Evolutionary conservation across 192 early-diverging fungal genomes (phyloP).

Genomic region (Mortierella antarctica): DNA sequence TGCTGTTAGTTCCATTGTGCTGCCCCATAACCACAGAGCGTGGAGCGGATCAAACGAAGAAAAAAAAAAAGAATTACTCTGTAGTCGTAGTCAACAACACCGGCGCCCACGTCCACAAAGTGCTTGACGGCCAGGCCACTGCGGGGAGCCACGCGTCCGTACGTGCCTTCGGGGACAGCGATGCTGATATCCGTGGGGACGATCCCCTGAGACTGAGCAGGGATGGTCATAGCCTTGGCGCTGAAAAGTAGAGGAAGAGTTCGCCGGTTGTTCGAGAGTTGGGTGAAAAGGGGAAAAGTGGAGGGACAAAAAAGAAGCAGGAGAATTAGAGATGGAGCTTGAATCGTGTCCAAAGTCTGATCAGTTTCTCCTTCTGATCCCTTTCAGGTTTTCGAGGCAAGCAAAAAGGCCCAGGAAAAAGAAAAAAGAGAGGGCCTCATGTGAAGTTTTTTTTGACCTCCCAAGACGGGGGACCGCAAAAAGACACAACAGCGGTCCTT

Average conservation of each 20-base stretch:
- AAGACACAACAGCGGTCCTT: neutral
- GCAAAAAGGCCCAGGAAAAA: neutral
- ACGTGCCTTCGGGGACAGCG: conserved; percentile 85
- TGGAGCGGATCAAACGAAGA: neutral
- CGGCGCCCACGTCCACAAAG: conserved; percentile 90
- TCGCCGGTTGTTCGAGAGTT: too few relatives aligned
- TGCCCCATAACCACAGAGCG: neutral
- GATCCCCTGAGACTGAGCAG: conserved; percentile 79
- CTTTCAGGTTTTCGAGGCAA: too few relatives aligned
- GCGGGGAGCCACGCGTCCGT: conserved; percentile 96
- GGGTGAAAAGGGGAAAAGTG: too few relatives aligned
- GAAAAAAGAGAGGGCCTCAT: neutral
- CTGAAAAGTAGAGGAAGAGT: conserved; percentile 44
- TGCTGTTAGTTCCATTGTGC: neutral
- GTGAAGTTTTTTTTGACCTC: neutral
- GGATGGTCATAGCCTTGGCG: conserved; percentile 71
- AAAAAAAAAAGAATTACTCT: conserved; percentile 6
- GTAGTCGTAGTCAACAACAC: conserved; percentile 90
- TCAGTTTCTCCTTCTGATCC: neutral
- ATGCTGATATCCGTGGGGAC: conserved; percentile 91
- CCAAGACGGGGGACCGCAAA: neutral
- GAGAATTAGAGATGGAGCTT: neutral
- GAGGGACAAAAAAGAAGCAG: neutral
- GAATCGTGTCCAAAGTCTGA: neutral
- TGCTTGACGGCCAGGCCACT: conserved; percentile 92